Conservation (phyloP, 371 early-diverging fungal species). For the Mortierella sp. region DNA sequence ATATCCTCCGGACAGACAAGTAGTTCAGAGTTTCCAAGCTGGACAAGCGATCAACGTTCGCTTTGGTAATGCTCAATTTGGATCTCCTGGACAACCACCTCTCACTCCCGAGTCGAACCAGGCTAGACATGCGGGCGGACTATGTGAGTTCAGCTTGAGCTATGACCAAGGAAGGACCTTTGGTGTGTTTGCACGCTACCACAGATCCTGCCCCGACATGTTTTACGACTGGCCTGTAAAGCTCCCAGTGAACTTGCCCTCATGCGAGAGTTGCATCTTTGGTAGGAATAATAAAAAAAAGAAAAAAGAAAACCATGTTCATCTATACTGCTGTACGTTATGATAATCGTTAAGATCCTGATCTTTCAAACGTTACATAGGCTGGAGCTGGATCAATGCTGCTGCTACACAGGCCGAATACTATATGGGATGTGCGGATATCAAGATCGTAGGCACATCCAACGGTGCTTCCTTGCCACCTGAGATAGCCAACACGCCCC, state of each 20-base stretch:
- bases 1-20: conserved; percentile 40
- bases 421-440: conserved; percentile 80
- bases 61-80: conserved; percentile 39
- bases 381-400: conserved; percentile 80
- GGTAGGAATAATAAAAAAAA: no score
- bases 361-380: conserved; percentile 43
- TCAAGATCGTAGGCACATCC: conserved; percentile 58
- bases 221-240: conserved; percentile 46
- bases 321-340: no score
- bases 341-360: no score
- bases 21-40: conserved; percentile 34
- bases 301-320: no score
- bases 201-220: conserved; percentile 42
- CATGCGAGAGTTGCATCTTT: conserved; percentile 41
- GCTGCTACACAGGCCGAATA: conserved; percentile 67
- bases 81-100: conserved; percentile 23
- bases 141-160: conserved; percentile 42
- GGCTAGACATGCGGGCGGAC: conserved; percentile 41
- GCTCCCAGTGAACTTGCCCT: conserved; percentile 33
- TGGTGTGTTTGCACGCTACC: conserved; percentile 46
- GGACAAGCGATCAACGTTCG: conserved; percentile 42
- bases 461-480: conserved; percentile 8
- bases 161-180: conserved; percentile 47
- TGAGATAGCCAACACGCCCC: conserved; percentile 20
- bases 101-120: conserved; percentile 32